Percentiles rank a stretch among this genome's conserved stretches.
These are phyloP conservation scores for Yamadazyma siamensis DNA, from an alignment of 1,139 yeast species.

Conservation along the genomic window DNA sequence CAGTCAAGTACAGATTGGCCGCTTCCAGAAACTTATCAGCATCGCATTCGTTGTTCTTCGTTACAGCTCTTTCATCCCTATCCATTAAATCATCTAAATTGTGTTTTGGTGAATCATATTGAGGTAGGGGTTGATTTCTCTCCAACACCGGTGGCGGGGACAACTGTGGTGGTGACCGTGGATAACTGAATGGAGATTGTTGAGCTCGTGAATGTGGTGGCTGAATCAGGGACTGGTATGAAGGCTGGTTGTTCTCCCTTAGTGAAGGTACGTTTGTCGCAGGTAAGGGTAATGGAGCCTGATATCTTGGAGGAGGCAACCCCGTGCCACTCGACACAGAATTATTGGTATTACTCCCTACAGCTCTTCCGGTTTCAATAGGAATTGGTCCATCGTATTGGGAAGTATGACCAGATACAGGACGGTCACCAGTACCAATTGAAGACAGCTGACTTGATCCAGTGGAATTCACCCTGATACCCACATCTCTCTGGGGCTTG, in stretches of 20 bases:
- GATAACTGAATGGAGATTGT: background rate
- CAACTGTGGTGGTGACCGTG: background rate
- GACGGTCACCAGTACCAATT: slow-evolving; percentile 10
- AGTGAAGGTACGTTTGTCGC: background rate
- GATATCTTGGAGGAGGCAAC: slow-evolving; percentile 26
- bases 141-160: background rate
- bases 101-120: no score
- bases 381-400: background rate
- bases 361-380: no score
- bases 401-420: background rate
- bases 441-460: background rate
- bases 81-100: slow-evolving; percentile 17
- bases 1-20: slow-evolving; percentile 20
- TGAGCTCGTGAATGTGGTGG: no score
- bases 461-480: no score
- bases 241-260: no score
- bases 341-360: no score
- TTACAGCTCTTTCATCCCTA: slow-evolving; percentile 12
- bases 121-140: no score
- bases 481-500: slow-evolving; percentile 1
- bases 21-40: slow-evolving; percentile 5
- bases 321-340: no score
- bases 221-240: no score
- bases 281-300: slow-evolving; percentile 35
- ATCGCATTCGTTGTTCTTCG: background rate